Base-by-base conservation (phyloP, 345 rosid species). In the Gossypium mustelinum region DNA sequence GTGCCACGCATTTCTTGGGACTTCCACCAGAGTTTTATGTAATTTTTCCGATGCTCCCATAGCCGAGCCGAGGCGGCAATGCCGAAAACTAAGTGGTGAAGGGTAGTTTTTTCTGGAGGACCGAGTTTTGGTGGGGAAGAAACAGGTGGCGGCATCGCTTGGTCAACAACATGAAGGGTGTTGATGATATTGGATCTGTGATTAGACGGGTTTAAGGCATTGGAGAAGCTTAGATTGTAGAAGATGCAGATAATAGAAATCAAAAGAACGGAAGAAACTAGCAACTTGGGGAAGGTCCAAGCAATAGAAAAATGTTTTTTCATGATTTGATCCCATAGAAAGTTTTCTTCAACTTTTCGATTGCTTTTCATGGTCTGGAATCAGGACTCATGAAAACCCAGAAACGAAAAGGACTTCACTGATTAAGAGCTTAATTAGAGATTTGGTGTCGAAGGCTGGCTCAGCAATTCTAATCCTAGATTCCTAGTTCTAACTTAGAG, bases 21-120 rank as follows among this genome's bases (percentile, higher is more conserved):
- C 55, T 75, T 81, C 91, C 93, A 92, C 98, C 98, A 91, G 39
- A 85, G 77, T 79, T 90, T 92, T 64, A 90, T 74, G 78, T 91
- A 94, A 11, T 89, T 76, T 78, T 81, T 90, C 12, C 98, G 76
- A 6, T 72, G 84, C 12, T 83, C 73, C 97, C 98, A 91, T 13
- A 89, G 13, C 13, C 25, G 27, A 29, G 97, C 78, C 0, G 97
- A 91, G 24, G 92, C 89, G 0, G 85, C 97, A 45, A 93, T 89
- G 57, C 98, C 97, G 56, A 93, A 93, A 11, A 85, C 92, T 7
- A 91, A 56, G 82, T 91, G 97, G 2, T 73, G 75, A 62, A 91
- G 80, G 9, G 57, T 77, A 0, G 93, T 91, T 45, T 76, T 68
- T 16, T 14, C 77, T 11, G 70, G 83, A 0, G 73, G 79, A 14